These are phyloP conservation scores for Nyctanthes arbortristis DNA, from an alignment of 257 asterid species.

Conservation along the genomic window DNA sequence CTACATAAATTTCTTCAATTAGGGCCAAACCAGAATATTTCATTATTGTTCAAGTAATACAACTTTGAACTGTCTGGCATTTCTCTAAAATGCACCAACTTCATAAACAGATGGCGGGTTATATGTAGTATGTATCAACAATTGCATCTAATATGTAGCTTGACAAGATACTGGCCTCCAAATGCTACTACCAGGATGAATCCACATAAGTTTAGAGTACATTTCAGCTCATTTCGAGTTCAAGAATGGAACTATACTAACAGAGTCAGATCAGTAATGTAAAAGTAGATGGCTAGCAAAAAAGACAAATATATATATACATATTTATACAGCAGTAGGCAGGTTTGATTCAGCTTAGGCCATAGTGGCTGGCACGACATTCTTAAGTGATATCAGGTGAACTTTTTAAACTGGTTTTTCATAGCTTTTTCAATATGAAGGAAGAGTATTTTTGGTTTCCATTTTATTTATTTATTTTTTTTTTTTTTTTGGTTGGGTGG, in stretches of 20 bases:
- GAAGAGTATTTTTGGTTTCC: too few species aligned
- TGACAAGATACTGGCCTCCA: conserved; percentile 12
- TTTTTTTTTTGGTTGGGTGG: too few species aligned
- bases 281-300: not conserved
- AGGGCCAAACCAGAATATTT: too few species aligned
- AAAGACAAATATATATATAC: not conserved
- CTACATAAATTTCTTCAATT: too few species aligned
- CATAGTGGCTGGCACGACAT: not conserved
- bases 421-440: too few species aligned
- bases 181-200: conserved; percentile 15
- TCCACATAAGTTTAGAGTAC: conserved; percentile 8
- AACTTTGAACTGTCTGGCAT: not conserved
- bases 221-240: not conserved
- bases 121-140: not conserved
- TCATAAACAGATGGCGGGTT: not conserved
- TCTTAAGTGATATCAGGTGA: not conserved
- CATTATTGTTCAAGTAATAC: not conserved
- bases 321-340: not conserved
- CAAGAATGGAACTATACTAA: conserved; percentile 3
- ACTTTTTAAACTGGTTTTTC: too few species aligned
- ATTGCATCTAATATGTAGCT: not conserved
- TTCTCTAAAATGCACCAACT: not conserved
- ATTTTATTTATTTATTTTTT: too few species aligned
- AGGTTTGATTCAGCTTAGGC: not conserved
- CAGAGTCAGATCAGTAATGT: conserved; percentile 3